Base-by-base conservation (phyloP, 2,329 filamentous ascomycete species). In the Scedosporium minutisporum region DNA sequence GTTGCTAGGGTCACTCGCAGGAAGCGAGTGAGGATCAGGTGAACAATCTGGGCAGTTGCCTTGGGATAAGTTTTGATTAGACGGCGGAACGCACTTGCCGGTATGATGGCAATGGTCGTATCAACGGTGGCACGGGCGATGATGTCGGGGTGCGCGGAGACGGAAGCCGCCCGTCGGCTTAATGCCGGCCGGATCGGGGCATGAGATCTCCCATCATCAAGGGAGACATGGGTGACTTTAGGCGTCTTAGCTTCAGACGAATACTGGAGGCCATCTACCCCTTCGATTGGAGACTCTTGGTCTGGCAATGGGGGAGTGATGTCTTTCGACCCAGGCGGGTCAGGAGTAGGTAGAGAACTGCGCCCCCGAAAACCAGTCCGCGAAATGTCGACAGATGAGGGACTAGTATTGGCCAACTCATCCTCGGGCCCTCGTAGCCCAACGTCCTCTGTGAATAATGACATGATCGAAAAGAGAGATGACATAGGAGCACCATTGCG, bases 401-500 rank as follows among this genome's bases (percentile, higher is more conserved):
- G 60, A 18, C 48, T 63, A 6, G 58, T 18, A 10, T 44, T 12
- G 2, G 71, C 66, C 0, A 76, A 71, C n/a, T 87, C 83, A 4
- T 90, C 87, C n/a, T 88, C 86, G 0, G 87, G 84, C 23, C 87
- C 85, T 21, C 46, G 21, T 41, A 99, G 78, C 66, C 90, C 89
- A 61, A 99, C 87, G 69, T 97, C 93, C 73, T 99, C 95, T 3
- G 95, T 99, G 71, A 99, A 99, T 0, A 99, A 80, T 1, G 93
- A 96, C 75, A 99, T 86, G 67, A 99, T 96, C 0, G 95, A 97
- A 74, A 99, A 99, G 1, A 99, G 77, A 0, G 95, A 99, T 4
- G 95, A 99, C 93, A 99, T 97, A 1, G 96, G 93, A 1, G 95
- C 93, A 14, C 95, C 95, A 69, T 99, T 99, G 70, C 95, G 96